Evolutionary conservation across 225 moss, liverwort and hornwort genomes (phyloP).

Genomic region (Pseudoscleropodium purum): DNA sequence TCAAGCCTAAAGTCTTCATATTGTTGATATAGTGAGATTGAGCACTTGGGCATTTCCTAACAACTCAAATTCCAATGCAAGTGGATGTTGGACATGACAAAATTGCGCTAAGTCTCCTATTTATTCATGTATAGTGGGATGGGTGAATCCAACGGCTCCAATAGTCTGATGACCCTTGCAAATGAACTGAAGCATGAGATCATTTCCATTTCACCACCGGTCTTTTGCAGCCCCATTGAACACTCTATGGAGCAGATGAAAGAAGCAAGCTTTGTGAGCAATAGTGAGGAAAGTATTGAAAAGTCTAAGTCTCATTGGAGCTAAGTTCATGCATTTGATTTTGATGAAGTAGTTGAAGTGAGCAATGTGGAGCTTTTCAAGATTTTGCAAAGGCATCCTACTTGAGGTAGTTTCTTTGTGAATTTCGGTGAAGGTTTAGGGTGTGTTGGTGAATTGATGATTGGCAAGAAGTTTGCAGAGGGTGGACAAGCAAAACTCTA

Average conservation of each 20-base stretch:
- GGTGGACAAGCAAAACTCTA: neutral
- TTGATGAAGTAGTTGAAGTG: neutral
- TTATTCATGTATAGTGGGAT: neutral
- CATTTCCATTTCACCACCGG: neutral
- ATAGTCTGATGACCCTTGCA: neutral
- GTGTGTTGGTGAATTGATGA: neutral
- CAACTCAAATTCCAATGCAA: no score
- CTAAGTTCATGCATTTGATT: neutral
- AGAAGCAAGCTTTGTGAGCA: neutral
- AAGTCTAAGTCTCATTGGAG: neutral
- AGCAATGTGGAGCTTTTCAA: neutral
- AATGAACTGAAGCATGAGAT: neutral
- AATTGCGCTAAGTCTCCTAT: no score
- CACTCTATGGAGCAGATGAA: neutral
- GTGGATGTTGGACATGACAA: no score
- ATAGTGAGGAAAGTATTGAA: neutral
- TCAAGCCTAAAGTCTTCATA: no score
- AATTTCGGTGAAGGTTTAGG: neutral
- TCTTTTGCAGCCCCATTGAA: no score
- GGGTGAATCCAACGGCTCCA: neutral
- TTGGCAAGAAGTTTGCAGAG: neutral
- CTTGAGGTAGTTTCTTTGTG: neutral
- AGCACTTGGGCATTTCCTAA: no score
- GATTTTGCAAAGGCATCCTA: neutral
- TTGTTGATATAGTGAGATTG: no score